Evolutionary conservation across 495 filamentous ascomycete genomes (phyloP), one percentile per base, ranked within the genome.

Genomic region (Neurospora sp.): DNA sequence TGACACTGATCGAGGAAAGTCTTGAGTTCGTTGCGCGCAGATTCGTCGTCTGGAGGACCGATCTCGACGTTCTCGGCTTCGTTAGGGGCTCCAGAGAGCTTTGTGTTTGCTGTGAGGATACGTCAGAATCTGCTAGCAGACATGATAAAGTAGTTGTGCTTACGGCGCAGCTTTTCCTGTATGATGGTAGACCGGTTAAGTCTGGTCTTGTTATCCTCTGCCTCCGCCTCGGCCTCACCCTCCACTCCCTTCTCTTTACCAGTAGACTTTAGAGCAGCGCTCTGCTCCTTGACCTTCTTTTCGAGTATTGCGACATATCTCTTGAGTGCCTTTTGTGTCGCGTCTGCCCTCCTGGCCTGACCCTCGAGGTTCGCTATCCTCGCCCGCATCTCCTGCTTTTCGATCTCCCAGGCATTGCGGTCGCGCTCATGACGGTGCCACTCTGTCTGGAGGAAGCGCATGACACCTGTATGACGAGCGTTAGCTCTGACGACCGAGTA

Each of bases 371-470:
- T 90, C n/a, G 94, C 96, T 83, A 99, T 98, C 80, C 95, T 90
- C 74, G 92, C 94, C 83, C 97, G 98, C 96, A 99, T 99, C 85
- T 98, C 96, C 73, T 96, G 96, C 79, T 93, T 90, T 83, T 99
- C 96, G 79, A 99, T 99, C 79, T 98, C 96, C 96, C 96, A 99
- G 27, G 93, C 91, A 82, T 99, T 99, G 77, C 96, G 91, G 77
- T 97, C 96, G 83, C 96, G 92, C 81, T 99, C 96, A 79, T 98
- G 95, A 75, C 93, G 91, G 82, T 99, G 96, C 96, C 96, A 98
- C 88, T 99, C 96, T 42, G 94, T 95, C 85, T 98, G 96, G 41
- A 99, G 90, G 81, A 98, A 98, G 81, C 96, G 94, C 96, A 99
- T 99, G 42, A 99, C 96, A 79, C 96, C 95, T 98, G 76, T 42